Base-by-base conservation (phyloP, 257 asterid species). In the Solanum pinnatisectum region DNA sequence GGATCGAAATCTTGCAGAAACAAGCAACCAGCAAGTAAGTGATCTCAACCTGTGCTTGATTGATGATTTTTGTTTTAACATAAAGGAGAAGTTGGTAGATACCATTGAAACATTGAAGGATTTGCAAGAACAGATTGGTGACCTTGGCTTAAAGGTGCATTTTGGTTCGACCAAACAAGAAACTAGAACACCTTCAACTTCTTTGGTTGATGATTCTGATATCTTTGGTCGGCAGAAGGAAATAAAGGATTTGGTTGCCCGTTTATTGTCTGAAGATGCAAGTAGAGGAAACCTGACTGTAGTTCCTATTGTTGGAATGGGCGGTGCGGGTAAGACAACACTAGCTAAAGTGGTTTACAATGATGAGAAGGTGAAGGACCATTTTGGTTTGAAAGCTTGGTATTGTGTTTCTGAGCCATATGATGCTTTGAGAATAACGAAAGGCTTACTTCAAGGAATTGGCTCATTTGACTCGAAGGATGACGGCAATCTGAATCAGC, bases 101-200 rank as follows among this genome's bases (percentile, higher is more conserved):
- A 2, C 1, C 2, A 39, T 39, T 39, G 0, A 39, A 39, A 39
- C 0, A 2, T 39, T 39, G 44, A 60, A 87, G 15, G 30, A 4
- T 9, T 76, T 88, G 46, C 6, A 15, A 15, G 15, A 78, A 16
- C 40, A 87, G 18, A 83, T 87, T 6, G 5, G 76, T 83, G n/a
- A 1, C 12, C 68, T 83, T n/a, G 84, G 85, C 1, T 40, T 40
- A 9, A 0, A 9, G 44, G 4, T 8, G 0, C 12, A 0, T 40
- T 40, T 40, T 40, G 32, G 16, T 13, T 2, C 23, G 14, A 10
- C 25, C 56, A 46, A 36, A 52, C 33, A 12, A 74, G 14, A 4
- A 30, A 12, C 18, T 27, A 72, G 88, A 40, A 7, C 15, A 27
- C 87, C 87, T 30, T 44, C 89, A 32, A 88, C 88, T 76, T 90